A percentile compares a stretch with the other conserved stretches of the same genome.
Evolutionary conservation across 306 rosid species (phyloP).

Genomic region (Hylodesmum podocarpum): DNA sequence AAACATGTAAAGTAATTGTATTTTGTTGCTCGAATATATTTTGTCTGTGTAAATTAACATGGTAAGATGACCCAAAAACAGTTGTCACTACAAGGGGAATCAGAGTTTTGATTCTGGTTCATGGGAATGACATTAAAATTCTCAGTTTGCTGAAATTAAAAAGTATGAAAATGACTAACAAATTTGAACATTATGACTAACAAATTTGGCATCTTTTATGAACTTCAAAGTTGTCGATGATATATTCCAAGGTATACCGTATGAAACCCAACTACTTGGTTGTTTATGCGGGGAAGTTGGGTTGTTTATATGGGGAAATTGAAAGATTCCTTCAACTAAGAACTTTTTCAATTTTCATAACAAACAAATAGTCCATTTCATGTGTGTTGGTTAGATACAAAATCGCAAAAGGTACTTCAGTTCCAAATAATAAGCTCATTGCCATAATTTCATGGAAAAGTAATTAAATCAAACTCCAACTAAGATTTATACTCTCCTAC

Average conservation of each 20-base stretch:
- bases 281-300: background rate
- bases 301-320: background rate
- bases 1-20: background rate
- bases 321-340: constrained; percentile 18
- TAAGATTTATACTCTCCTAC: background rate
- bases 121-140: background rate
- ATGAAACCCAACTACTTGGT: background rate
- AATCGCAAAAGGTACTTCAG: background rate
- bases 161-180: constrained; percentile 11
- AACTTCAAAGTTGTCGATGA: constrained; percentile 22
- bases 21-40: no score
- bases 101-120: background rate
- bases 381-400: background rate
- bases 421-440: background rate
- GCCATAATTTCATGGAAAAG: background rate
- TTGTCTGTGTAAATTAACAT: no score
- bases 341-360: constrained; percentile 3
- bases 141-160: background rate
- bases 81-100: background rate
- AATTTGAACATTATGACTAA: background rate
- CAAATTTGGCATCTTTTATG: constrained; percentile 21
- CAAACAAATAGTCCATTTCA: background rate
- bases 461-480: background rate
- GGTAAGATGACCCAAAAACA: background rate
- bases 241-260: background rate